These are phyloP conservation scores for Sporothrix pallida DNA, from an alignment of 2,329 filamentous ascomycete genomes.

Conservation along the genomic window DNA sequence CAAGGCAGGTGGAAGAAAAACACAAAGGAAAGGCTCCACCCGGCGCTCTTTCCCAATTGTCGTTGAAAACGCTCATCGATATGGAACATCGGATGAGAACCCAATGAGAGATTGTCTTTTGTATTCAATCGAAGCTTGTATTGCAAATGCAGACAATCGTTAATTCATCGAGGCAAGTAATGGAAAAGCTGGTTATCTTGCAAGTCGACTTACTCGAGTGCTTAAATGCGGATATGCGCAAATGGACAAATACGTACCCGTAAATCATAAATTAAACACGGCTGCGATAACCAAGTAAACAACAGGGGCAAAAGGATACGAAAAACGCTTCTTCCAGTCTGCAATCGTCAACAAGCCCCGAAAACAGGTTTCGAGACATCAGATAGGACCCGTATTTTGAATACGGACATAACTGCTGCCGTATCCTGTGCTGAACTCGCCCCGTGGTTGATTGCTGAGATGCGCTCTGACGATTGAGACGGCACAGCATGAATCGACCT, in stretches of 20 bases:
- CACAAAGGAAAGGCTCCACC: background rate
- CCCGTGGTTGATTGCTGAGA: background rate
- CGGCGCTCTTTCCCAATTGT: slow-evolving; percentile 25
- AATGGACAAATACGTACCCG: slow-evolving; percentile 11
- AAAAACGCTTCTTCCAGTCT: background rate
- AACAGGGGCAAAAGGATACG: slow-evolving; percentile 11
- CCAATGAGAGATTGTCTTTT: no score
- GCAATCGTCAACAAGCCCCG: background rate
- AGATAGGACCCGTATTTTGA: background rate
- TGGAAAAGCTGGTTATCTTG: background rate
- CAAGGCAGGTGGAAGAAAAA: background rate
- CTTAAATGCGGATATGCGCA: slow-evolving; percentile 20
- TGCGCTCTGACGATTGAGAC: slow-evolving; percentile 15
- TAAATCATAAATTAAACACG: slow-evolving; percentile 5
- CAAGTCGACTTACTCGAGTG: background rate
- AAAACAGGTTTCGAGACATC: slow-evolving; percentile 18
- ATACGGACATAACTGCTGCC: background rate
- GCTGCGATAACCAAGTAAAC: slow-evolving; percentile 16
- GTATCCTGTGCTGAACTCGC: background rate
- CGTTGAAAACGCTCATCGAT: background rate
- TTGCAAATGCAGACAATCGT: no score
- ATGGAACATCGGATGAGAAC: background rate
- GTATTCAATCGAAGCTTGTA: no score
- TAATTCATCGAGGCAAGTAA: no score
- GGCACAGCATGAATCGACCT: background rate